Evolutionary conservation across 148 eudicot genomes (phyloP).

Genomic region (Pharnaceum exiguum): DNA sequence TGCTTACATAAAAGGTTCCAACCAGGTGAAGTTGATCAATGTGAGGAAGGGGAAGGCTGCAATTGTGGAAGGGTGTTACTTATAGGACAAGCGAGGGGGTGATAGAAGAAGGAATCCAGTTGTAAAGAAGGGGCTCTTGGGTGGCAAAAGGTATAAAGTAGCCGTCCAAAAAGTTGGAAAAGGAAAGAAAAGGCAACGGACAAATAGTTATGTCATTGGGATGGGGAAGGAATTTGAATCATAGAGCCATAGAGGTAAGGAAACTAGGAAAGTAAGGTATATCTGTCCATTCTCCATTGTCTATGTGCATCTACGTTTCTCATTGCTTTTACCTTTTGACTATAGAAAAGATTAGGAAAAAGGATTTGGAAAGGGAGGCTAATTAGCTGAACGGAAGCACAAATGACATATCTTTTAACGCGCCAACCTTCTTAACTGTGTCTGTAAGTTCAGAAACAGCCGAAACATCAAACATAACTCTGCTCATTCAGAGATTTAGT

Average conservation of each 20-base stretch:
- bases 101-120: slow-evolving; percentile 38
- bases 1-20: not conserved
- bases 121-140: slow-evolving; percentile 35
- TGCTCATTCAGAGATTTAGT: too few species aligned
- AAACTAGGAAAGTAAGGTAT: slow-evolving; percentile 28
- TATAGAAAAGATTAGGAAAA: too few species aligned
- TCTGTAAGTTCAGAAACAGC: too few species aligned
- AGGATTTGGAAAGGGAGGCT: too few species aligned
- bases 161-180: slow-evolving; percentile 66
- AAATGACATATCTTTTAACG: too few species aligned
- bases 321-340: slow-evolving; percentile 18
- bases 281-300: not conserved
- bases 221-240: slow-evolving; percentile 12
- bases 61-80: slow-evolving; percentile 11
- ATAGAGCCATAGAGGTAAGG: slow-evolving; percentile 7
- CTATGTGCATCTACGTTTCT: slow-evolving; percentile 9
- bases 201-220: slow-evolving; percentile 6
- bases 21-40: slow-evolving; percentile 1
- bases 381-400: too few species aligned
- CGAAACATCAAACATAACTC: too few species aligned
- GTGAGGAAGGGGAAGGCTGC: slow-evolving; percentile 10
- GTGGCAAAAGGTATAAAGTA: slow-evolving; percentile 28
- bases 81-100: slow-evolving; percentile 19
- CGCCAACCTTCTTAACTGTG: too few species aligned
- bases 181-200: slow-evolving; percentile 4